Base-by-base conservation (phyloP, 225 moss, liverwort and hornwort species). In the Climacium dendroides region DNA sequence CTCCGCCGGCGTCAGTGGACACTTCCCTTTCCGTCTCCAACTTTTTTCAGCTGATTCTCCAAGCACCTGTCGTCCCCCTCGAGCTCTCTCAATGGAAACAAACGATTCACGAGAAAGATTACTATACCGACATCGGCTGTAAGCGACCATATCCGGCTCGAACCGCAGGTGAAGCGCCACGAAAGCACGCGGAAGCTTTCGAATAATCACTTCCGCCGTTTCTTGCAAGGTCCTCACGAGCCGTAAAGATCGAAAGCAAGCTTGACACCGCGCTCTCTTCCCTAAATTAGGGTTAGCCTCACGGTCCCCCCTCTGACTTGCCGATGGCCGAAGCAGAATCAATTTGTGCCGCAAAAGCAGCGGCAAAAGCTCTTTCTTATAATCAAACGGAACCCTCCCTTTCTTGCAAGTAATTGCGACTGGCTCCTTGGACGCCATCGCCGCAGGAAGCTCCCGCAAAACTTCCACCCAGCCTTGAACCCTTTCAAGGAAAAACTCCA, bases 121-220 rank as follows among this genome's bases (percentile, higher is more conserved):
- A 8, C 45, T 19, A 58, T 92, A 94, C 50, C 79, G 85, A 85
- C 94, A 92, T 7, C 84, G 94, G 81, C 91, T 94, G 77, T 86
- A 92, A 20, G 91, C 92, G 20, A 94, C 41, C 91, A 94, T 94
- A 87, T 92, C 92, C 24, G 94, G 94, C 79, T 94, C 92, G 19
- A 94, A 94, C 53, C 92, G 90, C 76, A 94, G 89, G 63, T 94
- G 94, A 15, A 92, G 91, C 7, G 90, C 84, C 63, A 91, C 48
- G 45, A 91, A 92, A 47, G 90, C 87, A 15, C 60, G 90, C 5
- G 91, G 91, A 64, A 94, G 88, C 22, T 26, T 59, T 28, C 45
- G 71, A 5, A 94, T 55, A 29, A 94, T 72, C 29, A 39, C 48
- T 29, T 90, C 85, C 34, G 90, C 91, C 65, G 57, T 73, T 60